A percentile compares a stretch with the other conserved stretches of the same genome.
Evolutionary conservation across 768 basidiomycete species (phyloP).

Genomic region (Leucosporidium scottii): DNA sequence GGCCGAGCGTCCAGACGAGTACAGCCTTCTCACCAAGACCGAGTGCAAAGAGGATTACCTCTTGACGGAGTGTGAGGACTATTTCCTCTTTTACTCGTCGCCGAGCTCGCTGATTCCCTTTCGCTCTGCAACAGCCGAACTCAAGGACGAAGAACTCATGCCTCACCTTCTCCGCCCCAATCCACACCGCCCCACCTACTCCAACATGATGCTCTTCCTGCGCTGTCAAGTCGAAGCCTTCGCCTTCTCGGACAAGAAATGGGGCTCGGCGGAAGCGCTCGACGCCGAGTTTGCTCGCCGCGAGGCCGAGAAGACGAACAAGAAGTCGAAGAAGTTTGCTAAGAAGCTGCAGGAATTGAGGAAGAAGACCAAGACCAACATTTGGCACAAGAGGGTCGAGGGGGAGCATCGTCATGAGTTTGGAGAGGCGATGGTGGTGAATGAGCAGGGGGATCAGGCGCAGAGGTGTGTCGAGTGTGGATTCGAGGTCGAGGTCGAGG

Average conservation of each 20-base stretch:
- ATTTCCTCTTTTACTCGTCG: neutral
- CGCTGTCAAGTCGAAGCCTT: constrained; percentile 91
- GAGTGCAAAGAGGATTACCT: constrained; percentile 99
- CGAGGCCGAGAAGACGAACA: constrained; percentile 71
- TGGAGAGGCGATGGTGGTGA: constrained; percentile 52
- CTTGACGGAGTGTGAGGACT: constrained; percentile 70
- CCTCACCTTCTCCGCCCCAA: constrained; percentile 92
- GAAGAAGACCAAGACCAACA: constrained; percentile 74
- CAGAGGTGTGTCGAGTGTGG: constrained; percentile 82
- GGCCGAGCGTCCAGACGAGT: constrained; percentile 81
- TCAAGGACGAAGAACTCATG: constrained; percentile 81
- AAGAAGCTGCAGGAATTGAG: constrained; percentile 77
- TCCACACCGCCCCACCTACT: constrained; percentile 87
- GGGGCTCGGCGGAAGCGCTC: constrained; percentile 86
- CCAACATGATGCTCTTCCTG: constrained; percentile 98
- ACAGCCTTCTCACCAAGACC: constrained; percentile 91
- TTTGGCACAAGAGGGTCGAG: constrained; percentile 81
- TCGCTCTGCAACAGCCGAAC: constrained; percentile 57
- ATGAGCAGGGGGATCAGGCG: constrained; percentile 49
- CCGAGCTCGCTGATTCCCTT: neutral
- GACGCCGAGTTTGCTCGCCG: constrained; percentile 80
- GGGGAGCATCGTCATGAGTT: constrained; percentile 83
- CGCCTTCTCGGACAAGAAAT: constrained; percentile 78
- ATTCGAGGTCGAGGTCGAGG: constrained; percentile 82
- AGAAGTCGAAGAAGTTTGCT: constrained; percentile 92